Evolutionary conservation across 2,329 filamentous ascomycete species (phyloP), one percentile per base, ranked within the genome.

Genomic region (Cercospora citrullina): DNA sequence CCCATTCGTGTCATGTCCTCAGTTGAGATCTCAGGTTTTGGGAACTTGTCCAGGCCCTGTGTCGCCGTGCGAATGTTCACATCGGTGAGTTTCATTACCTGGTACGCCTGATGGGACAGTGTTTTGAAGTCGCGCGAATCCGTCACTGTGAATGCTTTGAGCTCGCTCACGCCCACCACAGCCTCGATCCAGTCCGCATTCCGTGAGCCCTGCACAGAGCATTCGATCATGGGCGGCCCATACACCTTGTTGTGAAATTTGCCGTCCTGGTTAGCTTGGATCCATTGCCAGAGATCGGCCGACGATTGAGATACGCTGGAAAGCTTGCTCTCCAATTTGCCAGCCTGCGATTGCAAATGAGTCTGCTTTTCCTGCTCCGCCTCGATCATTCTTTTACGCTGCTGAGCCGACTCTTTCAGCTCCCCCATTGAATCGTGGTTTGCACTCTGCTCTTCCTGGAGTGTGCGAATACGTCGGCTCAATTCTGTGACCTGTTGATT

Each of bases 141-240:
- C 71, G 96, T 94, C 6, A 89, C 87, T 1, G 93, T 96, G 75
- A 99, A 87, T 1, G 86, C 81, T 21, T 85, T 76, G 48, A 87
- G 82, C 66, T 90, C 88, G 36, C 78, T 83, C 51, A 74, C 77
- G 33, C 83, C 80, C 10, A 92, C 76, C 10, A 87, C 75, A 4
- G 84, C 82, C 77, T 92, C 90, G 8, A 91, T 77, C 12, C 83
- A 84, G 72, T 86, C 80, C 10, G 86, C 86, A 77, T 91, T 92
- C 64, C 82, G 85, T 39, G 88, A 84, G 72, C 96, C 87, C 72
- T 90, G 93, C 63, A 97, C 82, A 0, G 90, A 91, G 79, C 93
- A 97, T 67, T 87, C 90, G 33, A 97, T 82, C 75, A 95, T 87
- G 0, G 94, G 89, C 5, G 94, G 94, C 0, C 91, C 93, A 76